Percentiles rank a stretch among this genome's conserved stretches.
phyloP scores from a whole-genome alignment of 305 asterid genomes.

The Fraxinus angustifolia region DNA sequence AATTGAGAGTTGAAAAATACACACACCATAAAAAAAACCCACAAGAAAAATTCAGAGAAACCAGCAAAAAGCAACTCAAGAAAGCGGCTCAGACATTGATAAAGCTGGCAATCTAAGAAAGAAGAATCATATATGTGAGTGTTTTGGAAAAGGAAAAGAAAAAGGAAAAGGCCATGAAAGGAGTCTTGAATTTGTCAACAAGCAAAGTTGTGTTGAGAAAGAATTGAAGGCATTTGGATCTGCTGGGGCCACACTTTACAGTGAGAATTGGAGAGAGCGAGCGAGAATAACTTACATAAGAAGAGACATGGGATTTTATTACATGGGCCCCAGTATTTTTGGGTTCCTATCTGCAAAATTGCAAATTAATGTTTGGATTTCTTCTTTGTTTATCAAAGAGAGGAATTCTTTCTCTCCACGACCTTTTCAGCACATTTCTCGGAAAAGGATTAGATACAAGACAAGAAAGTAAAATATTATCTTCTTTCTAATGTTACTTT shows the following conservation, averaged over 20 bases:
- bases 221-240: conserved; percentile 56
- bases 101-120: conserved; percentile 30
- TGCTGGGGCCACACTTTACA: conserved; percentile 54
- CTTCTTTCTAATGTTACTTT: neutral
- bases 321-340: conserved; percentile 30
- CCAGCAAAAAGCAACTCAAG: conserved; percentile 12
- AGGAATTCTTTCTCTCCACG: neutral
- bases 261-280: conserved; percentile 23
- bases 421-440: neutral
- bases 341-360: neutral
- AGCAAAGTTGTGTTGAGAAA: neutral
- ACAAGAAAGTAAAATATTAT: too few species aligned
- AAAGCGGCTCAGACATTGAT: conserved; percentile 20
- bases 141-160: conserved; percentile 9
- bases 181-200: conserved; percentile 25
- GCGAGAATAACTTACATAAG: conserved; percentile 41
- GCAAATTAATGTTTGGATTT: neutral
- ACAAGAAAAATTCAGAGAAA: conserved; percentile 8
- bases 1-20: conserved; percentile 14
- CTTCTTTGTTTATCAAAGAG: neutral
- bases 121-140: conserved; percentile 10
- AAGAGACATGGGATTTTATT: conserved; percentile 56
- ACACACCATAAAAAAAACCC: conserved; percentile 15
- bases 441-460: neutral
- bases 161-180: conserved; percentile 35